phyloP scores from a whole-genome alignment of 2,329 filamentous ascomycete genomes.

The Colletotrichum sansevieriae region DNA sequence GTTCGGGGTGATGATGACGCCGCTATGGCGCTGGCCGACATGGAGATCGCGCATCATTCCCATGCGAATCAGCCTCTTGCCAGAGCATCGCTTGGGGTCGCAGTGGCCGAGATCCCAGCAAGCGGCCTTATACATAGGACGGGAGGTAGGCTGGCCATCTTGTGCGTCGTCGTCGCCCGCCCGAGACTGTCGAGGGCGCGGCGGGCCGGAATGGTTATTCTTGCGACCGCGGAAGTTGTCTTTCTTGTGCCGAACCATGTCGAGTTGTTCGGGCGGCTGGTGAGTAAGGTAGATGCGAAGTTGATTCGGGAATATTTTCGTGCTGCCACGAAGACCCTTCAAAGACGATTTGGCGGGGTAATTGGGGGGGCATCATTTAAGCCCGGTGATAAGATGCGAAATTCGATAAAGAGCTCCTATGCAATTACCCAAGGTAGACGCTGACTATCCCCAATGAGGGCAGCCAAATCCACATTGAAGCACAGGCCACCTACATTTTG shows the following conservation, averaged over 20 bases:
- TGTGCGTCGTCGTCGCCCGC: constrained; percentile 52
- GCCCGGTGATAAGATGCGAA: constrained; percentile 10
- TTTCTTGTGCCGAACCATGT: constrained; percentile 97
- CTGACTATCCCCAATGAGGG: constrained; percentile 6
- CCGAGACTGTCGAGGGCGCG: constrained; percentile 65
- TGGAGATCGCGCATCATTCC: constrained; percentile 94
- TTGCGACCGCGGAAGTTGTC: constrained; percentile 85
- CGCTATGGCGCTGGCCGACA: constrained; percentile 90
- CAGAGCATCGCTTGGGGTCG: constrained; percentile 95
- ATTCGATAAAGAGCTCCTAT: constrained; percentile 31
- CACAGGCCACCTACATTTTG: constrained; percentile 31
- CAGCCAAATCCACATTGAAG: constrained; percentile 10
- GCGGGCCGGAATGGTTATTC: constrained; percentile 66
- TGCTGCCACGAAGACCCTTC: neutral
- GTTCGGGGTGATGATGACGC: constrained; percentile 95
- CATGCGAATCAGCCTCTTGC: constrained; percentile 92
- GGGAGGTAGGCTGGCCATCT: constrained; percentile 47
- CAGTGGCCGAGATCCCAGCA: constrained; percentile 99
- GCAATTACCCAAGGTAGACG: constrained; percentile 6
- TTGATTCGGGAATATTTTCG: neutral
- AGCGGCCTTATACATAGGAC: constrained; percentile 84
- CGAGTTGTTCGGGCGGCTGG: neutral
- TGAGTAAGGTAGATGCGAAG: neutral
- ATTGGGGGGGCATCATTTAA: constrained; percentile 22
- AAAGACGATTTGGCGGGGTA: constrained; percentile 11